phyloP scores from a whole-genome alignment of 202 grass and related monocot genomes.

The Schoenoplectus triqueter region DNA sequence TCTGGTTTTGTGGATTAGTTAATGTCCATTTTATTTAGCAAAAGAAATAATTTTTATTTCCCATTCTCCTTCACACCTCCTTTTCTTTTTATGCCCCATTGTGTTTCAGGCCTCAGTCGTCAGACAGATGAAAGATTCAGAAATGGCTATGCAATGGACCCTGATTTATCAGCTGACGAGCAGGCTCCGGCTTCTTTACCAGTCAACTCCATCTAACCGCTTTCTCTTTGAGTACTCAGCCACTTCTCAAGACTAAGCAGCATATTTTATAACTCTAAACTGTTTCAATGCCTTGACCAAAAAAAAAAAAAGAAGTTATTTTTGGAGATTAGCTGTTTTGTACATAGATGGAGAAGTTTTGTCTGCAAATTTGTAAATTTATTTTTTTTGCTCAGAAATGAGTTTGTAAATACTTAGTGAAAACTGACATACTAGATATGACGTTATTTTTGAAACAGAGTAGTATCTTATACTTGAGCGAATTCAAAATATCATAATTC shows the following conservation, averaged over 20 bases:
- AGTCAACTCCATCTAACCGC: conserved; percentile 92
- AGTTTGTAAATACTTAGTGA: conserved; percentile 74
- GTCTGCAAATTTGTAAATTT: conserved; percentile 34
- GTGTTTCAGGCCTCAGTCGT: conserved; percentile 87
- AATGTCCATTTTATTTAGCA: not conserved
- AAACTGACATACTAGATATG: conserved; percentile 42
- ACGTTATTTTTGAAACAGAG: conserved; percentile 20
- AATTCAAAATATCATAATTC: not conserved
- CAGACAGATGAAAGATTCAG: conserved; percentile 99
- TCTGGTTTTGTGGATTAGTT: conserved; percentile 1
- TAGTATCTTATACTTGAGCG: conserved; percentile 1
- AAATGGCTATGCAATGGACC: conserved; percentile 99
- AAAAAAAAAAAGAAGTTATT: not conserved
- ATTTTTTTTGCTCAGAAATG: conserved; percentile 63
- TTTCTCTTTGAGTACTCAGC: conserved; percentile 97
- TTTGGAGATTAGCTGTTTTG: conserved; percentile 26
- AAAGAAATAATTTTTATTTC: not conserved
- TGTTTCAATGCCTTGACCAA: conserved; percentile 10
- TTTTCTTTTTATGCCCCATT: not conserved
- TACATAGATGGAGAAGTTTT: conserved; percentile 37
- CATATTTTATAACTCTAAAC: conserved; percentile 40
- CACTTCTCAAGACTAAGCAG: conserved; percentile 71
- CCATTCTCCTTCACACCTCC: not conserved
- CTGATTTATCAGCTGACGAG: conserved; percentile 85
- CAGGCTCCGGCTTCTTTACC: conserved; percentile 89